These are phyloP conservation scores for Fusarium albidum DNA, from an alignment of 2,329 filamentous ascomycete genomes.

Conservation along the genomic window DNA sequence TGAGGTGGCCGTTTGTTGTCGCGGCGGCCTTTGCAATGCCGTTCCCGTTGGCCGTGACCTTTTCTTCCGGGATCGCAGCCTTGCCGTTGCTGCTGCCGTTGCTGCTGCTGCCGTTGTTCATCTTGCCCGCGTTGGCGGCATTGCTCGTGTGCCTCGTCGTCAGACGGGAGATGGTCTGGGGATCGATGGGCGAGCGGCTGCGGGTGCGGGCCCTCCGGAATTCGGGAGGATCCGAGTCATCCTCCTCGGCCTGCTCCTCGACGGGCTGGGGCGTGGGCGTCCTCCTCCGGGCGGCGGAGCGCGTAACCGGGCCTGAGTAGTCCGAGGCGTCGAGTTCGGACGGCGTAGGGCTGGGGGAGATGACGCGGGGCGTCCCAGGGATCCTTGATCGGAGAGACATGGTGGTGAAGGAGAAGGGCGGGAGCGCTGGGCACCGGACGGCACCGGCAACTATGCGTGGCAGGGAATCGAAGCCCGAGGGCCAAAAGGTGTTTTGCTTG, in stretches of 20 bases:
- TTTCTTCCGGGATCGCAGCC: slow-evolving; percentile 30
- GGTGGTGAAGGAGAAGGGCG: slow-evolving; percentile 63
- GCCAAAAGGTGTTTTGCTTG: slow-evolving; percentile 47
- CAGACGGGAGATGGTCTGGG: slow-evolving; percentile 61
- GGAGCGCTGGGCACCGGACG: slow-evolving; percentile 64
- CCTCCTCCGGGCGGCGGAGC: slow-evolving; percentile 71
- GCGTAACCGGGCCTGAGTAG: slow-evolving; percentile 78
- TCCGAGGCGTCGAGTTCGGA: slow-evolving; percentile 45
- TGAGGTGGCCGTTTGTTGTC: slow-evolving; percentile 72
- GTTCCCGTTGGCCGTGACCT: slow-evolving; percentile 45
- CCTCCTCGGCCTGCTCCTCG: slow-evolving; percentile 64
- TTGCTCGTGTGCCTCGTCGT: slow-evolving; percentile 59
- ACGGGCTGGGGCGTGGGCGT: slow-evolving; percentile 67
- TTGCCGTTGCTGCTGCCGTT: slow-evolving; percentile 1
- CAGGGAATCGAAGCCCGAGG: slow-evolving; percentile 56
- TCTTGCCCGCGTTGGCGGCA: slow-evolving; percentile 42
- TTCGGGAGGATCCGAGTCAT: slow-evolving; percentile 55
- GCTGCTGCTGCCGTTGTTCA: slow-evolving; percentile 1
- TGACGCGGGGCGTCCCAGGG: slow-evolving; percentile 84
- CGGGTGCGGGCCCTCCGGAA: slow-evolving; percentile 72
- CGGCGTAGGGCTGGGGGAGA: slow-evolving; percentile 82
- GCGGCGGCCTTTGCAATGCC: slow-evolving; percentile 34
- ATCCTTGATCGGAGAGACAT: slow-evolving; percentile 66
- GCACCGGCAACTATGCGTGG: slow-evolving; percentile 64
- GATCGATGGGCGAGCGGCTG: slow-evolving; percentile 72